Evolutionary conservation across 768 basidiomycete genomes (phyloP).

Genomic region (Scleroderma citrinum): DNA sequence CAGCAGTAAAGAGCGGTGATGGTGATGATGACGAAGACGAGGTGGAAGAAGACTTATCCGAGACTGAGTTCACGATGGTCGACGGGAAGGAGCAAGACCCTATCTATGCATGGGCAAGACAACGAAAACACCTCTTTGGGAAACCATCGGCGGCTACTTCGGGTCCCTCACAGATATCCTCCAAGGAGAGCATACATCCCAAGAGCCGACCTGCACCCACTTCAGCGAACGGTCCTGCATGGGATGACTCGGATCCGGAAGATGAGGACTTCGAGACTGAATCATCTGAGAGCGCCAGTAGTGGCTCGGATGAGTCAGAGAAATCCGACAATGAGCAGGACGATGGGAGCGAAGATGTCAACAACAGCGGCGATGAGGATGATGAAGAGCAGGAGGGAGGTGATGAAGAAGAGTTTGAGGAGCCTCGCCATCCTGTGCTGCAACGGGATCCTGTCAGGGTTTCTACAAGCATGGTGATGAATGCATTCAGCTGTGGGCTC

Average conservation of each 20-base stretch:
- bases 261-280: slow-evolving; percentile 31
- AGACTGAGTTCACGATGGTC: slow-evolving; percentile 67
- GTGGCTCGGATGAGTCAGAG: slow-evolving; percentile 8
- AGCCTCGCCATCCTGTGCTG: slow-evolving; percentile 55
- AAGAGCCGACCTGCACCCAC: slow-evolving; percentile 3
- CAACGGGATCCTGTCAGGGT: slow-evolving; percentile 62
- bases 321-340: slow-evolving; percentile 28
- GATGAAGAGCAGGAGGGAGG: slow-evolving; percentile 29
- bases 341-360: slow-evolving; percentile 20
- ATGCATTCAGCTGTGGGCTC: slow-evolving; percentile 53
- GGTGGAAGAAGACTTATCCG: slow-evolving; percentile 41
- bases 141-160: slow-evolving; percentile 7
- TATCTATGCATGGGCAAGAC: slow-evolving; percentile 60
- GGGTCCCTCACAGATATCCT: background rate
- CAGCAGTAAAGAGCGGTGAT: background rate
- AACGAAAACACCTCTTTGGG: slow-evolving; percentile 53
- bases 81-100: slow-evolving; percentile 64
- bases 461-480: slow-evolving; percentile 58
- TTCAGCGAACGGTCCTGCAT: slow-evolving; percentile 21
- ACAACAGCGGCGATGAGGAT: slow-evolving; percentile 19
- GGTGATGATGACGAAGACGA: slow-evolving; percentile 1
- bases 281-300: slow-evolving; percentile 39
- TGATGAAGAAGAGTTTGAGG: slow-evolving; percentile 41
- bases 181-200: slow-evolving; percentile 2
- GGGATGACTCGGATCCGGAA: slow-evolving; percentile 31